These are phyloP conservation scores for Misopates orontium DNA, from an alignment of 257 asterid species.

Conservation along the genomic window DNA sequence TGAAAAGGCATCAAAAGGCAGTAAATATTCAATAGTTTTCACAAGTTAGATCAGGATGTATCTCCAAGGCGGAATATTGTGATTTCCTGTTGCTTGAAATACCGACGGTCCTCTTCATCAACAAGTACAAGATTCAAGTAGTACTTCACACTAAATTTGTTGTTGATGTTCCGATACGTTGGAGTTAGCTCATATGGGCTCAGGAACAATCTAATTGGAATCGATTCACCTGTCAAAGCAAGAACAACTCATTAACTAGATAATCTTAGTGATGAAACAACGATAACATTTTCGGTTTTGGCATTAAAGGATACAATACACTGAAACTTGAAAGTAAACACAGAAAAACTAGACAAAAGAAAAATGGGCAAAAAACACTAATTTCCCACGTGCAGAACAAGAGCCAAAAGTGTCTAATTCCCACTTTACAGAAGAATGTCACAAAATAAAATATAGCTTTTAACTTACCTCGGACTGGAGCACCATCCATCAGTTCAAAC, in stretches of 20 bases:
- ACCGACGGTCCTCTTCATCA: slow-evolving; percentile 96
- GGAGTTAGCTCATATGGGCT: slow-evolving; percentile 98
- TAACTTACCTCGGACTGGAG: slow-evolving; percentile 89
- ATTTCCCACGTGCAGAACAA: too few species aligned
- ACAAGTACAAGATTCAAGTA: slow-evolving; percentile 95
- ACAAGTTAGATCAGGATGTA: slow-evolving; percentile 38
- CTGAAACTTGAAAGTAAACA: too few species aligned
- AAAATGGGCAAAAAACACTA: too few species aligned
- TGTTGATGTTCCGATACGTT: slow-evolving; percentile 85
- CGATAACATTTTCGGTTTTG: too few species aligned
- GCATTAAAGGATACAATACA: too few species aligned
- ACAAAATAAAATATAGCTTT: neutral
- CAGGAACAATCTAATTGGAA: slow-evolving; percentile 88
- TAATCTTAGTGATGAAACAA: too few species aligned
- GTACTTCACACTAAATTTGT: slow-evolving; percentile 93
- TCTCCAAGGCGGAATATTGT: slow-evolving; percentile 79
- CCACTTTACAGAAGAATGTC: too few species aligned
- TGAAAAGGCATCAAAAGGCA: slow-evolving; percentile 1
- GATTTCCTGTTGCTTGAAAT: slow-evolving; percentile 95
- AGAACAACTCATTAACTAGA: neutral
- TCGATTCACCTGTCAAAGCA: slow-evolving; percentile 85
- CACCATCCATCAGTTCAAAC: slow-evolving; percentile 99
- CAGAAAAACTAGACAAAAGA: too few species aligned
- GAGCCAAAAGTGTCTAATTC: too few species aligned
- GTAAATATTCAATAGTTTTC: too few species aligned